phyloP scores from a whole-genome alignment of 73 alveolate genomes.

The Uronychia binucleata region DNA sequence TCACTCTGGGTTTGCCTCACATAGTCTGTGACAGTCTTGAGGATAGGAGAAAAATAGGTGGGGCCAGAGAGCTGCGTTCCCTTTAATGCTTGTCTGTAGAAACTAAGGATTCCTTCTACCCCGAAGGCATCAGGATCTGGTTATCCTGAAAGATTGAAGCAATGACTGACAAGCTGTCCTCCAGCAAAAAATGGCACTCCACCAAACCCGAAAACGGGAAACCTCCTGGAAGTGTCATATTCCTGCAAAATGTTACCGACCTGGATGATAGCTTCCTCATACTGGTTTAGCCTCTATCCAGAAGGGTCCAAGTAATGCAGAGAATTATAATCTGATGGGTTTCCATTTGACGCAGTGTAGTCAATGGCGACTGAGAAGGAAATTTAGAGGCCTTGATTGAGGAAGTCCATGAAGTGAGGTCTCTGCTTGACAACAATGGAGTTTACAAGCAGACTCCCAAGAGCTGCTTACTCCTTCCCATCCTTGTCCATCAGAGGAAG shows the following conservation, averaged over 20 bases:
- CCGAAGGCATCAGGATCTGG: conserved; percentile 57
- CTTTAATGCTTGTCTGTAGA: conserved; percentile 63
- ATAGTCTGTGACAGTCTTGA: conserved; percentile 53
- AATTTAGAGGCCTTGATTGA: conserved; percentile 83
- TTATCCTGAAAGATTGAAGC: conserved; percentile 68
- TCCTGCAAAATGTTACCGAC: conserved; percentile 82
- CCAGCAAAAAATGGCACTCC: conserved; percentile 63
- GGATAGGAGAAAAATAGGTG: conserved; percentile 65
- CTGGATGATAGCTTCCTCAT: conserved; percentile 78
- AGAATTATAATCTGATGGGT: conserved; percentile 71
- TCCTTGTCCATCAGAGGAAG: not conserved
- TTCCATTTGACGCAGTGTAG: conserved; percentile 92
- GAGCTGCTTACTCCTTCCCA: not conserved
- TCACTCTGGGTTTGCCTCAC: conserved; percentile 31
- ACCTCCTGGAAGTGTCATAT: conserved; percentile 81
- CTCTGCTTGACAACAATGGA: not conserved
- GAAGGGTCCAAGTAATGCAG: conserved; percentile 74
- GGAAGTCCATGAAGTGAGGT: conserved; percentile 79
- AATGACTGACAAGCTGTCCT: conserved; percentile 56
- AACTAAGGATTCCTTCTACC: conserved; percentile 64
- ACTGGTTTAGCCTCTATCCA: conserved; percentile 72
- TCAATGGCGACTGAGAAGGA: conserved; percentile 84
- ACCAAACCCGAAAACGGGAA: conserved; percentile 87
- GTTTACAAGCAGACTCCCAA: not conserved
- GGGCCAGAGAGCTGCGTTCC: conserved; percentile 79